Percentiles rank a stretch among this genome's conserved stretches.
phyloP scores from a whole-genome alignment of 768 basidiomycete species.

The Tulasnella calospora region DNA sequence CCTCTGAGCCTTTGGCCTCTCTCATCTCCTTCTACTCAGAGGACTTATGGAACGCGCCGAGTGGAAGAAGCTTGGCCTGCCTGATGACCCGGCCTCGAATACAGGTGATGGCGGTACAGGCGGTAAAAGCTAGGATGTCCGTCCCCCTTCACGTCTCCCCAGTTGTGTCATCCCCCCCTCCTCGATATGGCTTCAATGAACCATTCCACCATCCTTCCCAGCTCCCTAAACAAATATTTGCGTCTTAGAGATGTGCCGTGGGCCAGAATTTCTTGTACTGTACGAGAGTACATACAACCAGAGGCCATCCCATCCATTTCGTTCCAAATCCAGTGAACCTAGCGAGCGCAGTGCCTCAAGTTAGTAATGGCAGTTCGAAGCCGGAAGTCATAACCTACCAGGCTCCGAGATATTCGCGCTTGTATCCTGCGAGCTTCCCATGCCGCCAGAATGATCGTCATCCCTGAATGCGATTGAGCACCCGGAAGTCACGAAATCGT shows the following conservation, averaged over 20 bases:
- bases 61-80: slow-evolving; percentile 36
- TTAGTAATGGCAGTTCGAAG: not conserved
- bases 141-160: not conserved
- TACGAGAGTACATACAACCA: not conserved
- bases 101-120: not conserved
- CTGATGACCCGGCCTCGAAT: not conserved
- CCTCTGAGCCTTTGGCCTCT: not conserved
- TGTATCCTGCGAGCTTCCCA: too few species aligned
- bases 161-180: not conserved
- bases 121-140: not conserved
- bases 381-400: not conserved
- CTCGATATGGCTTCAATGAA: not conserved
- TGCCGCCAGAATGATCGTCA: too few species aligned
- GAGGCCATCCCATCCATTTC: not conserved
- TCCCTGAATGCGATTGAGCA: too few species aligned
- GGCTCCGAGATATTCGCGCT: too few species aligned
- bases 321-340: not conserved
- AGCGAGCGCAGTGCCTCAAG: not conserved
- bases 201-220: not conserved
- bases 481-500: too few species aligned
- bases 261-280: not conserved
- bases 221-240: not conserved
- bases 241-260: not conserved
- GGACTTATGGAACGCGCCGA: slow-evolving; percentile 38
- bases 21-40: slow-evolving; percentile 27